Evolutionary conservation across 768 basidiomycete genomes (phyloP), one percentile per base, ranked within the genome.

Genomic region (Exsudoporus frostii): DNA sequence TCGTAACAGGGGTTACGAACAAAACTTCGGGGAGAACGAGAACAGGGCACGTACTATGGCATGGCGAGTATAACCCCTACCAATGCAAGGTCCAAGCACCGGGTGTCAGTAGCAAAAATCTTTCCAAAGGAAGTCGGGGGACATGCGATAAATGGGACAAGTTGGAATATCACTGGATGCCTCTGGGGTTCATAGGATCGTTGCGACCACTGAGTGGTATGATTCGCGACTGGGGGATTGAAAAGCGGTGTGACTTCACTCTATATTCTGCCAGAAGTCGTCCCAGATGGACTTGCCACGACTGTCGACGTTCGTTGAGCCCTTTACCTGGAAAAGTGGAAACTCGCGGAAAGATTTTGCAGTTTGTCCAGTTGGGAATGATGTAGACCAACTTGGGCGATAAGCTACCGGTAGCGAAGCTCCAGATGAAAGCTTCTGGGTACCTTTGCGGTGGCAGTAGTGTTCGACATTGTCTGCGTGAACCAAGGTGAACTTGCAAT

Each of bases 261-360:
- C 86, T 85, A 57, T 88, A 86, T 33, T 75, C 60, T 24, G 74
- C 76, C 58, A 91, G 73, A 37, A 88, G 65, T 80, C 83, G 62
- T 90, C 87, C 88, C 88, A 90, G 59, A 88, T 81, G 15, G 83
- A 84, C 61, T 81, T 81, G 10, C 84, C 84, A 44, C 85, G 81
- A 14, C 83, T 83, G 53, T 81, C 83, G 17, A 72, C 75, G 48
- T 78, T 67, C 20, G 77, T 73, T 1, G 85, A 84, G 32, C 87
- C 88, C 67, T 90, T 88, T 50, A 88, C 83, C 72, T 90, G 87
- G 69, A n/a, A n/a, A n/a, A n/a, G n/a, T n/a, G n/a, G n/a, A 88
- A 88, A 53, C 79, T 73, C 22, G 86, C 89, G 66, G 45, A 43
- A 51, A 38, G 44, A 17, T 8, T 9, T 32, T 6, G 15, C 6